Base-by-base conservation (phyloP, 1,284 basidiomycete genomes). In the Bondarzewia mesenterica region DNA sequence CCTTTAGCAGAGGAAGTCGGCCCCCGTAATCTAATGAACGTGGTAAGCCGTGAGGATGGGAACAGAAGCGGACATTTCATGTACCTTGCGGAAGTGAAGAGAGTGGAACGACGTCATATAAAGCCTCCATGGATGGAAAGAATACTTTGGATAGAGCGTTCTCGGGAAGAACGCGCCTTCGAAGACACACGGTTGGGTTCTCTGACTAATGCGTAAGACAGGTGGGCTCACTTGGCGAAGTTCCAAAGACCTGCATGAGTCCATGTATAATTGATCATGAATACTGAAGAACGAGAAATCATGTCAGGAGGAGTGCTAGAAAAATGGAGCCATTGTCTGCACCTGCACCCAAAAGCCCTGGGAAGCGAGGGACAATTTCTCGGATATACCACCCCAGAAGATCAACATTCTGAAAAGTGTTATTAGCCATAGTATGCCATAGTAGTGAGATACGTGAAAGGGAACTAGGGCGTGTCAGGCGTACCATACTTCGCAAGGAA, bases 261-360 rank as follows among this genome's bases (percentile, higher is more conserved):
- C 89, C 89, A 93, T 7, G 85, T 83, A 60, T 85, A 89, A 64
- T 93, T 90, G 32, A 91, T 68, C 44, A 92, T 68, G 59, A 88
- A 87, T 23, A 85, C 85, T 78, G 62, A 48, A 48, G 29, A 29
- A 42, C 36, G 41, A 23, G 22, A 47, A 47, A 39, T 21, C 12
- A 43, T 22, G 14, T 20, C 22, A 22, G 15, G 12, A 26, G 15
- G 26, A 14, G n/a, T 29, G 26, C 7, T n/a, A 25, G 25, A 43
- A 25, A 43, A 10, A 43, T 22, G 14, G 15, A 38, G 23, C 18
- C 29, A 37, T 21, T 37, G 10, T 39, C 26, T 21, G 42, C 61
- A 83, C 85, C 82, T 59, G 82, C 80, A 32, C 79, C 85, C 38
- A 90, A 67, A 77, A 89, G 77, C 45, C 87, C 87, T 41, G 89